Evolutionary conservation across 257 asterid genomes (phyloP).

Genomic region (Cruciata laevipes): DNA sequence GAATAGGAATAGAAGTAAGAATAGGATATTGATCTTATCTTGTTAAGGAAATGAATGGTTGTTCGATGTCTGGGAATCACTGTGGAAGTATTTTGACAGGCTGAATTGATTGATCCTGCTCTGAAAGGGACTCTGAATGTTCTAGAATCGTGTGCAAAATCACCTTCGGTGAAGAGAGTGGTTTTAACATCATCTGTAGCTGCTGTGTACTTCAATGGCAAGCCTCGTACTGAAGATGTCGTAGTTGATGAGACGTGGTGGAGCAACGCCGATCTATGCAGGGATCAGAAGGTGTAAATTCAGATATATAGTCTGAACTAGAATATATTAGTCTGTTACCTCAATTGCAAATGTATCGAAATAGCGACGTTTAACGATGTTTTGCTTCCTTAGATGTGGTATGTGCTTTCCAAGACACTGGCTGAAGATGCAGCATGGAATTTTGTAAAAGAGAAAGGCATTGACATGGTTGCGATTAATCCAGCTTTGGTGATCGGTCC

Average conservation of each 20-base stretch:
- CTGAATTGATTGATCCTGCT: conserved; percentile 76
- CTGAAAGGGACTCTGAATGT: conserved; percentile 76
- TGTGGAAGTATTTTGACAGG: conserved; percentile 30
- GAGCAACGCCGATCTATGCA: conserved; percentile 49
- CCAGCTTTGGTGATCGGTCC: conserved; percentile 80
- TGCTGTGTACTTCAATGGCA: conserved; percentile 56
- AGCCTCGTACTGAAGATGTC: conserved; percentile 60
- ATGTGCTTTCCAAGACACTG: conserved; percentile 66
- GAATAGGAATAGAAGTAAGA: not conserved
- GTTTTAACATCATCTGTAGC: conserved; percentile 76
- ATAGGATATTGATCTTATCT: not conserved
- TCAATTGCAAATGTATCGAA: not conserved
- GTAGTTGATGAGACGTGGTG: conserved; percentile 77
- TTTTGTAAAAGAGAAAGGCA: conserved; percentile 62
- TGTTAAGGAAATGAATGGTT: not conserved
- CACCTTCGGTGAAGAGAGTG: conserved; percentile 50
- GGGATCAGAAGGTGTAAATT: conserved; percentile 29
- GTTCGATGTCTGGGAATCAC: not conserved
- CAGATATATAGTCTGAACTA: too few species aligned
- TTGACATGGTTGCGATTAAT: conserved; percentile 61
- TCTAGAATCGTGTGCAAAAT: conserved; percentile 63
- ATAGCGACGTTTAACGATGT: not conserved
- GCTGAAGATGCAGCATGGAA: conserved; percentile 89
- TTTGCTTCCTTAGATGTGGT: conserved; percentile 47
- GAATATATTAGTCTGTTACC: not conserved